phyloP scores from a whole-genome alignment of 805 yeast genomes.

The Starmerella ratchasimensis region DNA sequence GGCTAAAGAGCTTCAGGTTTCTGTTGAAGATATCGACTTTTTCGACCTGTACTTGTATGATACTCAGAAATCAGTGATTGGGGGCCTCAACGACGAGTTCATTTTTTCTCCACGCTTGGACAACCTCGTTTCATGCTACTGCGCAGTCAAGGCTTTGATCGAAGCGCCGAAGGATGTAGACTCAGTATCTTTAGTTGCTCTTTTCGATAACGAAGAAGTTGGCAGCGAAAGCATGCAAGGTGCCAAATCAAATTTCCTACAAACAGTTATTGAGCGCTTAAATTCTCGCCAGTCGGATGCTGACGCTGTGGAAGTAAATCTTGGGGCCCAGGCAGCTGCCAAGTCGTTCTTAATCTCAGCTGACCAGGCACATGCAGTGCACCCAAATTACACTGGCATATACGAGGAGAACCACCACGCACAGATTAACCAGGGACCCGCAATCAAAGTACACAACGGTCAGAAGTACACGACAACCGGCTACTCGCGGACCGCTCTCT shows the following conservation, averaged over 20 bases:
- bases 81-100: constrained; percentile 84
- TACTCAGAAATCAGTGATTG: constrained; percentile 66
- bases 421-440: constrained; percentile 76
- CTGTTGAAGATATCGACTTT: constrained; percentile 56
- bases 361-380: constrained; percentile 95
- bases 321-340: constrained; percentile 28
- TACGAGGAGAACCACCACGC: constrained; percentile 77
- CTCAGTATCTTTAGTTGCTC: constrained; percentile 40
- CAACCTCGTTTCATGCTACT: constrained; percentile 75
- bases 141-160: constrained; percentile 60
- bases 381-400: constrained; percentile 70
- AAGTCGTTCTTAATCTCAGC: constrained; percentile 81
- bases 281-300: constrained; percentile 35
- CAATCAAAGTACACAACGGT: constrained; percentile 82
- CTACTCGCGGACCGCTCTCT: constrained; percentile 68
- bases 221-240: constrained; percentile 94
- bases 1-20: constrained; percentile 48
- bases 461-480: constrained; percentile 92
- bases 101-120: constrained; percentile 85
- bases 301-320: constrained; percentile 4
- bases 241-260: constrained; percentile 83
- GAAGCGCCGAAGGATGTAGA: constrained; percentile 33
- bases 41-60: constrained; percentile 80
- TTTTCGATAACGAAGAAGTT: constrained; percentile 92
- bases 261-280: constrained; percentile 60